These are phyloP conservation scores for Gentiana macrophylla DNA, from an alignment of 257 asterid species.

Conservation along the genomic window DNA sequence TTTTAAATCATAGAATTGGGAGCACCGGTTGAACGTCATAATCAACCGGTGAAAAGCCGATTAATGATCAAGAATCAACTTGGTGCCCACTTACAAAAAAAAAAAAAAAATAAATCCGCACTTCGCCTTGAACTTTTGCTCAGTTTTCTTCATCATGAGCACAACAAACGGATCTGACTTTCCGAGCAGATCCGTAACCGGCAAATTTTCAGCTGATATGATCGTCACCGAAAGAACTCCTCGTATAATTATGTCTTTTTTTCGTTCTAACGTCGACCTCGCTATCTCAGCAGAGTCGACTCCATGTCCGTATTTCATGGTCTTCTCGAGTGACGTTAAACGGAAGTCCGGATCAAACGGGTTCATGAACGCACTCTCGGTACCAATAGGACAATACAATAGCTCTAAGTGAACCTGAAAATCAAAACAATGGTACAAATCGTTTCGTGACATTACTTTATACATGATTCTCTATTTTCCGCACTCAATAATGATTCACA, in stretches of 20 bases:
- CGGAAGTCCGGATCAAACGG: slow-evolving; percentile 70
- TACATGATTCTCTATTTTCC: too few species aligned
- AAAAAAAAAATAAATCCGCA: slow-evolving; percentile 15
- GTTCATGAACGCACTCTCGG: slow-evolving; percentile 33
- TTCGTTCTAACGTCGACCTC: slow-evolving; percentile 23
- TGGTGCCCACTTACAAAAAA: background rate
- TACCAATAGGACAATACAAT: slow-evolving; percentile 51
- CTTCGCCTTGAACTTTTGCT: slow-evolving; percentile 70
- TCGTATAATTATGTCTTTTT: slow-evolving; percentile 51
- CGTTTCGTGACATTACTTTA: too few species aligned
- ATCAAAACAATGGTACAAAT: too few species aligned
- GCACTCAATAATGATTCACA: too few species aligned
- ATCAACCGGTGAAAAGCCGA: too few species aligned
- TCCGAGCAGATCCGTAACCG: slow-evolving; percentile 65
- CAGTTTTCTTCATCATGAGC: slow-evolving; percentile 68
- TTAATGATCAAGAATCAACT: too few species aligned
- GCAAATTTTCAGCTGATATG: slow-evolving; percentile 73
- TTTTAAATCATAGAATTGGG: too few species aligned
- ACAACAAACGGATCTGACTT: slow-evolving; percentile 93
- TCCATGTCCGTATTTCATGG: slow-evolving; percentile 35
- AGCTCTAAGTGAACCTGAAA: slow-evolving; percentile 87
- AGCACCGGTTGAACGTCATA: too few species aligned
- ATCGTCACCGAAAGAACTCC: slow-evolving; percentile 90
- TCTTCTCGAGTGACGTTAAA: slow-evolving; percentile 70
- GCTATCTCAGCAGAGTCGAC: slow-evolving; percentile 15